These are phyloP conservation scores for Mortierella sp. DNA, from an alignment of 371 early-diverging fungal genomes.

Conservation along the genomic window DNA sequence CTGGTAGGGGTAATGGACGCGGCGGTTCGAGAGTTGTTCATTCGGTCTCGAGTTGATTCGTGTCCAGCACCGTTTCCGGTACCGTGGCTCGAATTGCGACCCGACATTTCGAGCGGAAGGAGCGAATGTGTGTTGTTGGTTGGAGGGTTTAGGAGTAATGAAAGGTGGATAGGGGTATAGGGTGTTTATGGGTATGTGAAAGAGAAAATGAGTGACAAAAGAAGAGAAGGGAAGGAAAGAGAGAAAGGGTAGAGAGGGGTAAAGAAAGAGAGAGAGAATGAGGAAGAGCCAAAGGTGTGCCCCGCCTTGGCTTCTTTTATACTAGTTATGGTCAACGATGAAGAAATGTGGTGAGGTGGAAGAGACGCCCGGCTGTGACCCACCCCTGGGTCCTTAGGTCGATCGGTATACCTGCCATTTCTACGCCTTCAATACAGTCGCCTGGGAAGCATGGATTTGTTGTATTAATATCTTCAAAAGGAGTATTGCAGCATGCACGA, in stretches of 20 bases:
- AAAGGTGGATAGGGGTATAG: not conserved
- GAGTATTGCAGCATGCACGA: no score
- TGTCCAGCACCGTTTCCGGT: not conserved
- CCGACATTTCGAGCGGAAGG: not conserved
- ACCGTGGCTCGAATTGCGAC: constrained; percentile 1
- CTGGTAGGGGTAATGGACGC: not conserved
- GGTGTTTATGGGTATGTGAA: not conserved
- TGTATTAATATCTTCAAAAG: no score
- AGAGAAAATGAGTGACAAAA: not conserved
- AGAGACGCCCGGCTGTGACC: not conserved
- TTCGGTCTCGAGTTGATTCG: not conserved
- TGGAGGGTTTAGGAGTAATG: not conserved
- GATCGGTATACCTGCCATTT: no score
- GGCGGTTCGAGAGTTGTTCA: not conserved
- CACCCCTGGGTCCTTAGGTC: not conserved
- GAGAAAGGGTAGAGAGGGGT: not conserved
- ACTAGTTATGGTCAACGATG: not conserved
- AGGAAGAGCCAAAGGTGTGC: not conserved
- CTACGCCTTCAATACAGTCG: no score
- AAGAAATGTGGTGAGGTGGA: not conserved
- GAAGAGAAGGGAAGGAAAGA: not conserved
- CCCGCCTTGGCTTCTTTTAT: not conserved
- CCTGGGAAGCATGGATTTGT: no score
- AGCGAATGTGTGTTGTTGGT: not conserved
- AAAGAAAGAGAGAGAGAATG: not conserved